These are phyloP conservation scores for Cladochytrium replicatum DNA, from an alignment of 192 early-diverging fungal genomes.

Conservation along the genomic window DNA sequence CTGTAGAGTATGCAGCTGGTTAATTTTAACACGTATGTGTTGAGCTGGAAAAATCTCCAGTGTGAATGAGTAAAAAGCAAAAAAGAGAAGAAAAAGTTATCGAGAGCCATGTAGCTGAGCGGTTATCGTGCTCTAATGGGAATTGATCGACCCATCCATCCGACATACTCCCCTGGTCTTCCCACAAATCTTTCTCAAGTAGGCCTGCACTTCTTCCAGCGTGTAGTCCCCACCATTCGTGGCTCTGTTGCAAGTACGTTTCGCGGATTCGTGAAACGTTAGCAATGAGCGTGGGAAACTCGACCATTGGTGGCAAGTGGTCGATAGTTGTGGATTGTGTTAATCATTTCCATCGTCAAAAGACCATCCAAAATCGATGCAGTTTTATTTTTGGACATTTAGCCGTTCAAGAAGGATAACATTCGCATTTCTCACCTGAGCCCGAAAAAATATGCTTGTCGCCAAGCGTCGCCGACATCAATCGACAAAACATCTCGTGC, in stretches of 20 bases:
- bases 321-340: conserved; percentile 63
- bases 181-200: no score
- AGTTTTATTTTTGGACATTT: background rate
- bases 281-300: conserved; percentile 55
- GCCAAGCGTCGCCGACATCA: conserved; percentile 62
- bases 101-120: no score
- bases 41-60: no score
- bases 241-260: conserved; percentile 26
- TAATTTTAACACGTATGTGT: no score
- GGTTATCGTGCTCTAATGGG: no score
- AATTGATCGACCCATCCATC: no score
- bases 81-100: no score
- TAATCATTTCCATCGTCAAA: conserved; percentile 67
- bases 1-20: no score
- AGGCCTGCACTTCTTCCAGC: no score
- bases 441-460: conserved; percentile 72
- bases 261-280: conserved; percentile 51
- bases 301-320: conserved; percentile 55
- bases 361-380: conserved; percentile 24
- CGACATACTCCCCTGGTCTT: no score
- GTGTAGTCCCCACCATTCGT: no score
- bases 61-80: no score
- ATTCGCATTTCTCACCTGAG: background rate
- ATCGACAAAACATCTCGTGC: conserved; percentile 55
- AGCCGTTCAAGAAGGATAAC: background rate